These are phyloP conservation scores for Pichia phayaonensis DNA, from an alignment of 805 yeast genomes.

Conservation along the genomic window DNA sequence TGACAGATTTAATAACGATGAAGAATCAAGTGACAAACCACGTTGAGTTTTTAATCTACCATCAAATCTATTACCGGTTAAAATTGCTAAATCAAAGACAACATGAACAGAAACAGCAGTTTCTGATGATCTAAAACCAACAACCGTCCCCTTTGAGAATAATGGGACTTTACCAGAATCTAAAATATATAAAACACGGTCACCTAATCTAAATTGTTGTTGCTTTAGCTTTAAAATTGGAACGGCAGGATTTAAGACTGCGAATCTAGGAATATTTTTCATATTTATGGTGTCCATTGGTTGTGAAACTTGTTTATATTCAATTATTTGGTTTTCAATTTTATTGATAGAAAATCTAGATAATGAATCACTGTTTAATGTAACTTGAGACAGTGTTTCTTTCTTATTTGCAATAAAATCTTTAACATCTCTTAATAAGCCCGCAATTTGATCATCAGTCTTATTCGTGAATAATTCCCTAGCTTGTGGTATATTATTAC, in stretches of 20 bases:
- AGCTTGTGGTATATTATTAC: constrained; percentile 31
- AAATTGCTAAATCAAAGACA: constrained; percentile 73
- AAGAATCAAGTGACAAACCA: constrained; percentile 77
- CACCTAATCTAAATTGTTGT: constrained; percentile 81
- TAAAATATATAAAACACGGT: constrained; percentile 77
- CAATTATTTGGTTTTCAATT: constrained; percentile 55
- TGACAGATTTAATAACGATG: constrained; percentile 71
- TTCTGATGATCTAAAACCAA: constrained; percentile 52
- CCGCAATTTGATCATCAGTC: constrained; percentile 37
- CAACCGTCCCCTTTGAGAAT: constrained; percentile 85
- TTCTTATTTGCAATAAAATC: constrained; percentile 44
- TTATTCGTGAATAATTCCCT: constrained; percentile 30
- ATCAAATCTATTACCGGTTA: constrained; percentile 76
- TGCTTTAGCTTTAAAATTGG: constrained; percentile 64
- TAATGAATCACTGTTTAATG: constrained; percentile 72
- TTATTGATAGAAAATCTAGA: constrained; percentile 56
- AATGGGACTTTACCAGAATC: constrained; percentile 86
- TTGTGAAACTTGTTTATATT: constrained; percentile 38
- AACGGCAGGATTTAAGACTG: constrained; percentile 67
- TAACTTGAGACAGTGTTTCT: constrained; percentile 47
- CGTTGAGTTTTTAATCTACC: constrained; percentile 73
- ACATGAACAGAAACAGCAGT: constrained; percentile 63
- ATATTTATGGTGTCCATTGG: constrained; percentile 47
- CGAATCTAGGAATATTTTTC: constrained; percentile 77
- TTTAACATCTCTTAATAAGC: constrained; percentile 28